phyloP scores from a whole-genome alignment of 306 rosid species.

The Quercus rubra region DNA sequence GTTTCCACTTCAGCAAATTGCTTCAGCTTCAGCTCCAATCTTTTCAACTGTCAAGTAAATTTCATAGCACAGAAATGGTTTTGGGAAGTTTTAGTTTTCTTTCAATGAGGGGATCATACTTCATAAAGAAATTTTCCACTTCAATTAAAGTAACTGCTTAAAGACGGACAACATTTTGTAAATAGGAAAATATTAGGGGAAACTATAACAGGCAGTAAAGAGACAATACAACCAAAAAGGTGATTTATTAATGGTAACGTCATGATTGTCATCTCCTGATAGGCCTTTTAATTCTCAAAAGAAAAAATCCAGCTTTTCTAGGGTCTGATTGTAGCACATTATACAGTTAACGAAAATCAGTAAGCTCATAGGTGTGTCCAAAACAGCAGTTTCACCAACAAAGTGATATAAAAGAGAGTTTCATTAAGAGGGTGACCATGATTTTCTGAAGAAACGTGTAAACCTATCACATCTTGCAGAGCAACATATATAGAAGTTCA shows the following conservation, averaged over 20 bases:
- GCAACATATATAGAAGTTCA: background rate
- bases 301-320: background rate
- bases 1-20: constrained; percentile 99
- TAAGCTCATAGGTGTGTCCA: background rate
- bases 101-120: background rate
- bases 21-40: constrained; percentile 95
- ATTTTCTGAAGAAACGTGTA: background rate
- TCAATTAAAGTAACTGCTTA: background rate
- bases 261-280: no score
- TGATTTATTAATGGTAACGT: background rate
- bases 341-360: background rate
- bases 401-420: background rate
- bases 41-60: constrained; percentile 68
- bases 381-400: background rate
- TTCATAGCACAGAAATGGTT: background rate
- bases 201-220: background rate
- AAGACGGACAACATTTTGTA: background rate
- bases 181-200: background rate
- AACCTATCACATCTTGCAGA: background rate
- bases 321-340: background rate
- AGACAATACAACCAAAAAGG: background rate
- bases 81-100: background rate
- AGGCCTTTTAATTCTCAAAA: background rate
- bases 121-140: background rate
- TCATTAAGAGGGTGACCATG: background rate